Base-by-base conservation (phyloP, 768 basidiomycete genomes). In the Dentipellis fragilis region DNA sequence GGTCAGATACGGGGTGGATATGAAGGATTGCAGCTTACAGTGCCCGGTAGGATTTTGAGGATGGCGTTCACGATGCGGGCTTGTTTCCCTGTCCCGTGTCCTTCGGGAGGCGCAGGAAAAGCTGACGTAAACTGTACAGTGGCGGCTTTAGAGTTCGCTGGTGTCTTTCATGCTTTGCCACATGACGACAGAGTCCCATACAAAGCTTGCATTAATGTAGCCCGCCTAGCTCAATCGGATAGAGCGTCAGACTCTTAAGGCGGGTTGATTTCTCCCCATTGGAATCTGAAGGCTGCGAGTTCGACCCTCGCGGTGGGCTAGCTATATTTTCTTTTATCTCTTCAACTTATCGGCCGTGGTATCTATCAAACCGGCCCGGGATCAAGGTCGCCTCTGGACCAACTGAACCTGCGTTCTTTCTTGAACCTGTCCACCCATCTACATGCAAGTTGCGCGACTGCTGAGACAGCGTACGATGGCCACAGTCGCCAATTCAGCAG, bases 141-240 rank as follows among this genome's bases (percentile, higher is more conserved):
- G 46, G 49, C 52, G n/a, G 23, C 38, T 40, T 49, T 55, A 58
- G 54, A 52, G 39, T 60, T 60, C 36, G 39, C 42, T 5, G n/a
- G n/a, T n/a, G n/a, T 12, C 23, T 9, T 5, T 21, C 14, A 42
- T 9, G 19, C 3, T 9, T 42, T 9, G 9, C 19, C 19, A 42
- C 3, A 42, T 42, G 19, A 14, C 14, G 14, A 42, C 19, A 42
- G 40, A 42, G 14, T n/a, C n/a, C n/a, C n/a, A n/a, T n/a, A n/a
- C 40, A 42, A 19, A 29, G 29, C 29, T 29, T 6, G 29, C 6
- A 6, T n/a, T n/a, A n/a, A n/a, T n/a, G n/a, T n/a, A 29, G 77
- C 77, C 79, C 74, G 77, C 78, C 77, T 80, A 80, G 77, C 79
- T 80, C 79, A 79, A 79, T 79, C 76, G 78, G 77, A 79, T 80